Evolutionary conservation across 345 rosid genomes (phyloP).

Genomic region (Eucalyptus curtisii): DNA sequence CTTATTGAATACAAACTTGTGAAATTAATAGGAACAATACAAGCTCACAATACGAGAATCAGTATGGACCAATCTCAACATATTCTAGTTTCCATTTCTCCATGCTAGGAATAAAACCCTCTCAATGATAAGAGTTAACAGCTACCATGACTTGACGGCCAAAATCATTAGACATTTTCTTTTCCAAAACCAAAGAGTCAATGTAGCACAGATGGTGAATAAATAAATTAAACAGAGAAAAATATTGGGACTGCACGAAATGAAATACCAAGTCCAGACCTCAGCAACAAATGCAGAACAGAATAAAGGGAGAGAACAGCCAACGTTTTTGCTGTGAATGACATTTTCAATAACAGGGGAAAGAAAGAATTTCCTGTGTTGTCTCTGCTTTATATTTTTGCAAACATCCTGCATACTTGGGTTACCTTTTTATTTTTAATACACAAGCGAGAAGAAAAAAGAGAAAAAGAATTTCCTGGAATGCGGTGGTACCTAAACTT

Average conservation of each 20-base stretch:
- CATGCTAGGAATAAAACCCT: neutral
- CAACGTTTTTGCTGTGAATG: neutral
- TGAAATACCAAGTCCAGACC: neutral
- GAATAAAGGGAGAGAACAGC: neutral
- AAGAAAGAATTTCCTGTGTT: neutral
- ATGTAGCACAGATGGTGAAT: neutral
- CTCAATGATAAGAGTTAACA: neutral
- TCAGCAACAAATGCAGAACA: neutral
- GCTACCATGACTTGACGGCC: neutral
- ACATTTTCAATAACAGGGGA: neutral
- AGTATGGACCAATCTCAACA: neutral
- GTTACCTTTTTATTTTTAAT: neutral
- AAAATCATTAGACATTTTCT: neutral
- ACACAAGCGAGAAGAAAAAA: neutral
- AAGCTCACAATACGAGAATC: neutral
- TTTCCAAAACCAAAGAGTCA: neutral
- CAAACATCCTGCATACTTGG: neutral
- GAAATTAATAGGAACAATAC: neutral
- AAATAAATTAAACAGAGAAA: neutral
- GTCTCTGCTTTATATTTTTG: neutral
- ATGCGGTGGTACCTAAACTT: slow-evolving; percentile 52
- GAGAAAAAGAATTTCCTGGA: neutral
- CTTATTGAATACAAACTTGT: neutral
- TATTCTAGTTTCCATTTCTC: neutral
- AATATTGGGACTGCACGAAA: neutral